Base-by-base conservation (phyloP, 805 yeast species). In the Teunomyces funiuensis region DNA sequence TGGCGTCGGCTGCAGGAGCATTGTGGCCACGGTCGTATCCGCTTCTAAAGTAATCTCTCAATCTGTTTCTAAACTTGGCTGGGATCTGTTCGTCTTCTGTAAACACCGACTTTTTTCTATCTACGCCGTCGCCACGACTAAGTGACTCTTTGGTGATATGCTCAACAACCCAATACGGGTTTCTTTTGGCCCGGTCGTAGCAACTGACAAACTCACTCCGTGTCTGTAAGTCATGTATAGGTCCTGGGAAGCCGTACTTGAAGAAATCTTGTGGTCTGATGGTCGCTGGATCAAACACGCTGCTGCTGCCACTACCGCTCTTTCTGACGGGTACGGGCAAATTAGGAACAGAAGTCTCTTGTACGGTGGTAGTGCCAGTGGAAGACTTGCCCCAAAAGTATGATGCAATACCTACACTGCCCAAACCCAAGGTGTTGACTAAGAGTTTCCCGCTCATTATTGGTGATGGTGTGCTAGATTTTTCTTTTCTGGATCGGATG, bases 1-100 rank as follows among this genome's bases (percentile, higher is more conserved):
- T 89, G 18, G 98, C 97, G 61, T 93, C 86, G 0, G 98, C 98
- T 4, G 99, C 99, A 3, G 99, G 97, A 0, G 96, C 97, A 54
- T 87, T 88, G 64, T 93, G 99, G 5, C 99, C 99, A 50, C 98
- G 71, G 62, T 93, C 99, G 63, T 88, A 93, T 1, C 99, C 99
- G 23, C 93, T 83, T 53, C 98, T 77, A 72, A 91, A 93, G 61
- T 85, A 93, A 64, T 93, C 98, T 46, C 82, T 75, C 42, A 93
- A 69, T 40, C 76, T 71, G 2, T 83, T 91, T 51, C 97, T 75
- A 61, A 88, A 93, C 53, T 69, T 75, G 20, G 63, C 62, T 0
- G 99, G 99, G 29, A 93, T 78, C 9, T 58, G 54, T 58, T 86
- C 95, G 60, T 93, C 97, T 69, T 93, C 99, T 55, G 71, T 80